These are phyloP conservation scores for Diutina scorzettiae DNA, from an alignment of 1,139 yeast genomes.

Conservation along the genomic window DNA sequence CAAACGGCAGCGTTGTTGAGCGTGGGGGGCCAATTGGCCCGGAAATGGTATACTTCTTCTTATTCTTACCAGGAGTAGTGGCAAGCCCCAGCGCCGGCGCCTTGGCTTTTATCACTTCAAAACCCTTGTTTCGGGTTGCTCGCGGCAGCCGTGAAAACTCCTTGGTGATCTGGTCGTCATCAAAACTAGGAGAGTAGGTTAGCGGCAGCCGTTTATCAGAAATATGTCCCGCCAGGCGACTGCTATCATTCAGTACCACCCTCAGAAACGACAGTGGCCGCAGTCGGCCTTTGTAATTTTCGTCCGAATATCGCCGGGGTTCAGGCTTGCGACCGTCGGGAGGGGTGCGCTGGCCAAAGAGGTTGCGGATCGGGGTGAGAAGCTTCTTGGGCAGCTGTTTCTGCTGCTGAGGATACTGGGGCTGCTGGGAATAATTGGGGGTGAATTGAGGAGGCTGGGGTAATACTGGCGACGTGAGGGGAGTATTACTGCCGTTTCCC, in stretches of 20 bases:
- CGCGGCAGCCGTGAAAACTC: not conserved
- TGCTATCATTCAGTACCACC: not conserved
- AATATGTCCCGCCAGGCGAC: not conserved
- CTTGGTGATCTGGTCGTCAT: not conserved
- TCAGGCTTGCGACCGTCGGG: not conserved
- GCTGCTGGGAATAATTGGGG: not conserved
- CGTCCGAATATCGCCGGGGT: constrained; percentile 1
- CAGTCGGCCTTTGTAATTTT: not conserved
- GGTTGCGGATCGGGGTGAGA: constrained; percentile 3
- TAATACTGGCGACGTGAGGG: not conserved
- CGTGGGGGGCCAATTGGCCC: constrained; percentile 1
- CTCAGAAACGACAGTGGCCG: constrained; percentile 1
- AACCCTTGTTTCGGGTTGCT: not conserved
- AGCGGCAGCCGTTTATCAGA: not conserved
- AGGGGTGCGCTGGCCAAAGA: not conserved
- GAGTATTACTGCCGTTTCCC: not conserved
- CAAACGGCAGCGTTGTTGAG: not conserved
- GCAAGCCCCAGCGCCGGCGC: not conserved
- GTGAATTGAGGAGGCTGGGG: not conserved
- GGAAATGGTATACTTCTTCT: not conserved
- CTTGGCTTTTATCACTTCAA: constrained; percentile 2
- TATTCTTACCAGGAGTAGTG: not conserved
- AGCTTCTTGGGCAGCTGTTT: constrained; percentile 5
- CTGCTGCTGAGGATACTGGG: not conserved
- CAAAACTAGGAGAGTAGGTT: not conserved